Evolutionary conservation across 2,329 filamentous ascomycete species (phyloP), one percentile per base, ranked within the genome.

Genomic region (Alternaria atra): DNA sequence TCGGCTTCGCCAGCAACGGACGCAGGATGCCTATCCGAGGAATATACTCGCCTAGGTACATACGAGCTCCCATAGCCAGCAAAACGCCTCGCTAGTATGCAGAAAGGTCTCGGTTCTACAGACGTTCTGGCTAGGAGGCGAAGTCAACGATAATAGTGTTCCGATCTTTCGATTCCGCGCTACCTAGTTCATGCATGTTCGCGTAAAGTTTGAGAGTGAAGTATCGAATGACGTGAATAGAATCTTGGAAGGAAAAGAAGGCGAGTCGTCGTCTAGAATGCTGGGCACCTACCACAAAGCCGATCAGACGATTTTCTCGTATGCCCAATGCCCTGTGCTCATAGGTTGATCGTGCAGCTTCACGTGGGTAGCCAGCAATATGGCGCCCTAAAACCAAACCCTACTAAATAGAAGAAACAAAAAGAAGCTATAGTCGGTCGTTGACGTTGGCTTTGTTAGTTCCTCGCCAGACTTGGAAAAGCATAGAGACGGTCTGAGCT

Each of bases 301-400:
- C 30, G 25, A 17, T 47, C 52, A 13, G 39, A 55, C 23, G 44
- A 52, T 50, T 23, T 17, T n/a, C 40, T 50, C 46, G 46, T 39
- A 55, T 59, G 43, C 52, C 46, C 57, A 55, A 56, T 51, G 52
- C 46, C 39, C 52, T 40, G 52, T 60, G 58, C 58, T 56, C 39
- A 47, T 37, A 32, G 46, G 46, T 39, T 34, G 52, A 44, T 51
- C 57, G 55, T 56, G 58, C 58, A 42, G 46, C 34, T 47, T 55
- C 52, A 37, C 44, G 57, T 59, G 44, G 32, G 40, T 32, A 34
- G 20, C 52, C 52, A 46, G 46, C 17, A 32, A 43, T 12, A n/a
- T 56, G 52, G 52, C 20, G 29, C 32, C 8, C 30, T 46, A 39
- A n/a, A 12, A 4, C 20, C 15, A 42, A 56, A 44, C 37, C 48